Conservation (phyloP, 768 basidiomycete species). For the Boletus rubescentipes region DNA sequence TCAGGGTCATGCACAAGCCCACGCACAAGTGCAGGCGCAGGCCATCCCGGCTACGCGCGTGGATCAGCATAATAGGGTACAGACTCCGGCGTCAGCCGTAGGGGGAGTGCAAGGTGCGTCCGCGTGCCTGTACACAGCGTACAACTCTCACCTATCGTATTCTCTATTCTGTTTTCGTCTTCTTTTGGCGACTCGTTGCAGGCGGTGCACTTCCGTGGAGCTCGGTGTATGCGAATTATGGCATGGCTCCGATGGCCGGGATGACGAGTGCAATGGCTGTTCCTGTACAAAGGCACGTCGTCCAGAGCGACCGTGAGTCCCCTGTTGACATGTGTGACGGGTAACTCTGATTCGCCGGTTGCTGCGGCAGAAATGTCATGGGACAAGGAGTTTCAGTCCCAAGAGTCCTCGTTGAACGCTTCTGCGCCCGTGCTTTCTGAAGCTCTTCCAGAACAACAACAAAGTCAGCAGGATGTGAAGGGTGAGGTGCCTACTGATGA, state of each 20-base stretch:
- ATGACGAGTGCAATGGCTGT: conserved; percentile 20
- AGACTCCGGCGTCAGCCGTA: background rate
- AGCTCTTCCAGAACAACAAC: conserved; percentile 11
- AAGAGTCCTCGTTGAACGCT: conserved; percentile 43
- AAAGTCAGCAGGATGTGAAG: conserved; percentile 22
- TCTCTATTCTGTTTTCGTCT: background rate
- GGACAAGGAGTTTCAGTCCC: conserved; percentile 66
- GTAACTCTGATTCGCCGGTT: background rate
- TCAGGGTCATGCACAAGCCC: conserved; percentile 11
- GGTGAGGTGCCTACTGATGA: conserved; percentile 48
- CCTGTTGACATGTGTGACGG: background rate
- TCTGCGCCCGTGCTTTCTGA: conserved; percentile 11
- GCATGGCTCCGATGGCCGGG: conserved; percentile 40
- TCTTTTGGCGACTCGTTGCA: conserved; percentile 14
- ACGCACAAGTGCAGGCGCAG: conserved; percentile 2
- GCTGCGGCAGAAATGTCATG: conserved; percentile 36
- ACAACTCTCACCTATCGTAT: conserved; percentile 1
- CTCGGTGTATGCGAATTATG: conserved; percentile 35
- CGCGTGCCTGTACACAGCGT: background rate
- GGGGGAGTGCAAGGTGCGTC: conserved; percentile 20
- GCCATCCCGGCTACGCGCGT: background rate
- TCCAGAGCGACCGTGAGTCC: conserved; percentile 46
- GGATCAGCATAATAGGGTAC: conserved; percentile 16
- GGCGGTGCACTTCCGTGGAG: conserved; percentile 42
- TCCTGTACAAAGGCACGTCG: conserved; percentile 23